These are phyloP conservation scores for Neostapfia colusana DNA, from an alignment of 176 grass and related monocot genomes.

Conservation along the genomic window DNA sequence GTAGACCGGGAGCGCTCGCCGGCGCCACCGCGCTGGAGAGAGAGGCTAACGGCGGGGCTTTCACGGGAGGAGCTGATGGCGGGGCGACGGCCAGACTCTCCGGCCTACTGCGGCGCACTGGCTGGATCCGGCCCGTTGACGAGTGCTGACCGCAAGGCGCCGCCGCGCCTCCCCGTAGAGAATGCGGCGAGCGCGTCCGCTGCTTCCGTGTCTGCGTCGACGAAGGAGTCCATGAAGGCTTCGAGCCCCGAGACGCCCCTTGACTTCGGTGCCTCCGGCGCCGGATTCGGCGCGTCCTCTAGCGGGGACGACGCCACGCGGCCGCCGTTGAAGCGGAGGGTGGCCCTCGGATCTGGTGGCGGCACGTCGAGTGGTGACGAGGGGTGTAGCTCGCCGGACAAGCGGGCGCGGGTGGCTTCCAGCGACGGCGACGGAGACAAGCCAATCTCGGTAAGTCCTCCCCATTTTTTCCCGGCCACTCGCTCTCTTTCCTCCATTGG, in stretches of 20 bases:
- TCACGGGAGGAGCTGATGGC: neutral
- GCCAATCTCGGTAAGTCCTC: neutral
- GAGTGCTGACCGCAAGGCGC: neutral
- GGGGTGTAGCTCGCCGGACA: conserved; percentile 35
- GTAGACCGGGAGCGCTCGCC: conserved; percentile 9
- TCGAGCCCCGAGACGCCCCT: conserved; percentile 35
- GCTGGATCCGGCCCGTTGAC: conserved; percentile 25
- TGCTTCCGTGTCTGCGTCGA: neutral
- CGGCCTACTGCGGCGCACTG: neutral
- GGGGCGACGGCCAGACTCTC: neutral
- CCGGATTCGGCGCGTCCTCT: conserved; percentile 33
- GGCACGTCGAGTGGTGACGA: conserved; percentile 31
- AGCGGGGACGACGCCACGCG: conserved; percentile 30
- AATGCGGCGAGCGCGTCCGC: neutral
- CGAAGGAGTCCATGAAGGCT: conserved; percentile 18
- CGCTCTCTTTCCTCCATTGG: neutral
- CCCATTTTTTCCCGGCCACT: neutral
- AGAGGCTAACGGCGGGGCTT: neutral
- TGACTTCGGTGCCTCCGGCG: conserved; percentile 16
- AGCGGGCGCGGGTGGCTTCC: neutral
- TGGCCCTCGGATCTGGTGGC: neutral
- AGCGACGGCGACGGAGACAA: neutral
- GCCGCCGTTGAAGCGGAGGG: conserved; percentile 8
- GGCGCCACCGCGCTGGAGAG: neutral
- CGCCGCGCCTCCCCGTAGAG: neutral